Evolutionary conservation across 352 stramenopile genomes (phyloP), one percentile per base, ranked within the genome.

Genomic region (Phytopythium litorale): DNA sequence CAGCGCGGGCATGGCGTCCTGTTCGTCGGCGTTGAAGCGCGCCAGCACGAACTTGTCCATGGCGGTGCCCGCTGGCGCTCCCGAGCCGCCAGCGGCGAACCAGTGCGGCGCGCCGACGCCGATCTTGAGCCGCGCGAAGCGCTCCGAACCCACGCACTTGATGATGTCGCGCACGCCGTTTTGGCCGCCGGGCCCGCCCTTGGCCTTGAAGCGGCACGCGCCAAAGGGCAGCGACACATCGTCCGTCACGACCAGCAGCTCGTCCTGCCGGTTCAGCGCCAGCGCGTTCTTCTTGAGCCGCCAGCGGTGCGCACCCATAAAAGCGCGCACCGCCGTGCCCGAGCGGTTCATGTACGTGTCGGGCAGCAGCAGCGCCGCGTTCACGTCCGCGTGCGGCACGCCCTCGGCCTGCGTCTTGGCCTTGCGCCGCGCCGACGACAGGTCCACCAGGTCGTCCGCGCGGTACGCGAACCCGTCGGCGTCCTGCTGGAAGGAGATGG

Each of bases 321-420:
- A 94, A 15, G 78, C 79, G 49, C 83, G 72, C 23, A 95, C 87
- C 0, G 84, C 79, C 35, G 76, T 81, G 19, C 87, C 87, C 11
- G 83, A 93, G 56, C 84, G 85, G 67, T 96, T 96, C 87, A 96
- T 96, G 67, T 84, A 96, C 11, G 87, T 96, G 9, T 72, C 81
- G 0, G 87, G 87, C 18, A 89, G 69, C 55, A 96, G 66, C 49
- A 93, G 52, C 23, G 86, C 83, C 37, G 94, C 78, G 60, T 94
- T 91, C 37, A 93, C 87, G 33, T 75, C 57, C 7, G 78, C 67
- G 56, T 94, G 85, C 3, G 85, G 82, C 9, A 93, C 87, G 35
- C 87, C 85, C 38, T 93, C 82, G 3, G 71, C 74, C 51, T 88
- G 25, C 45, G 87, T 96, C 40, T 88, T 84, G 25, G 87, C 79